A percentile compares a stretch with the other conserved stretches of the same genome.
phyloP scores from a whole-genome alignment of 192 early-diverging fungal species.

The Coemansia sp. region DNA sequence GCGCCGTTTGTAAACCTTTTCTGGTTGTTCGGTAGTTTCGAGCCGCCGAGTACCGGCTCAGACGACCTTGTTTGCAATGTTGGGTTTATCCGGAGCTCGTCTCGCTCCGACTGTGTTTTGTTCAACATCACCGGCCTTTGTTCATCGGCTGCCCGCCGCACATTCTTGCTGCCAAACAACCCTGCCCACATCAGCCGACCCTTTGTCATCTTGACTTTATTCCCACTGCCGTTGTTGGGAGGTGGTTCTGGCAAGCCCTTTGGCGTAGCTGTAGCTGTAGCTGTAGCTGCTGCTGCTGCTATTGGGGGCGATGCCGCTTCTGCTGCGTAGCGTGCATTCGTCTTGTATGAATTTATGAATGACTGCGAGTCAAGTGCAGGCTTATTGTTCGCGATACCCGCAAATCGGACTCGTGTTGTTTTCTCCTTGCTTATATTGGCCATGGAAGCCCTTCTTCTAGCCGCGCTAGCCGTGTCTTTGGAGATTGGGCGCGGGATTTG shows the following conservation, averaged over 20 bases:
- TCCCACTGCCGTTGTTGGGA: background rate
- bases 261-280: background rate
- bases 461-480: background rate
- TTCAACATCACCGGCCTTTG: background rate
- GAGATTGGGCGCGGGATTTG: background rate
- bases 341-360: constrained; percentile 44
- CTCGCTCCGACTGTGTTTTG: constrained; percentile 5
- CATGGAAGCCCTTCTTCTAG: background rate
- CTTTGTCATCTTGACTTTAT: constrained; percentile 17
- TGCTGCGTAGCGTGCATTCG: constrained; percentile 13
- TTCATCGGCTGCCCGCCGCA: constrained; percentile 10
- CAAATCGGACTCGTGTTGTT: constrained; percentile 3
- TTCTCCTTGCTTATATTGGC: background rate
- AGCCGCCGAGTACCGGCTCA: constrained; percentile 3
- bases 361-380: constrained; percentile 38
- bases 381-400: background rate
- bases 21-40: background rate
- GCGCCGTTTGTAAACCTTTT: background rate
- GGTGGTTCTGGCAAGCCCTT: background rate
- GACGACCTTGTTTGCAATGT: constrained; percentile 7
- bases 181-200: constrained; percentile 31
- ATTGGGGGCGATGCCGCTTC: constrained; percentile 3
- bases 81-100: constrained; percentile 9
- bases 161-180: constrained; percentile 44
- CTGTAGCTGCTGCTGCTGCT: constrained; percentile 2